These are phyloP conservation scores for Albifimbria verrucaria DNA, from an alignment of 2,329 filamentous ascomycete species.

Conservation along the genomic window DNA sequence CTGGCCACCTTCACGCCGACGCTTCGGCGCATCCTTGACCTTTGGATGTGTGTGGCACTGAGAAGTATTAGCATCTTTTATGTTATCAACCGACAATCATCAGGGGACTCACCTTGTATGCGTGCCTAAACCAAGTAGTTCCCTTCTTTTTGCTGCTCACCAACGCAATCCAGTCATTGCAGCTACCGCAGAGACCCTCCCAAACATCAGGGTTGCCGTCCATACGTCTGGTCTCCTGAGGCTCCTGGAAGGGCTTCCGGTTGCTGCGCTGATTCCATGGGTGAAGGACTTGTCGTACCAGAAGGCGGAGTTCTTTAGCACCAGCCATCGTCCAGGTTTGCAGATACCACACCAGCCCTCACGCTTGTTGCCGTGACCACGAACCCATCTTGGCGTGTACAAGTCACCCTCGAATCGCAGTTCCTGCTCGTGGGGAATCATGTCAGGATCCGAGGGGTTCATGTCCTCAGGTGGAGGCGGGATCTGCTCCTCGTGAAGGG, in stretches of 20 bases:
- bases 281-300: constrained; percentile 94
- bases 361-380: constrained; percentile 81
- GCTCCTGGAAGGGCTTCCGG: constrained; percentile 73
- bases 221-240: constrained; percentile 70
- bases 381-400: constrained; percentile 81
- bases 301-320: constrained; percentile 85
- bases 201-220: constrained; percentile 79
- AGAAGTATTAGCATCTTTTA: constrained; percentile 15
- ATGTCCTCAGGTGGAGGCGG: constrained; percentile 77
- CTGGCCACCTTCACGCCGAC: constrained; percentile 60
- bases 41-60: constrained; percentile 71
- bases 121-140: constrained; percentile 88
- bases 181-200: constrained; percentile 76
- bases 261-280: constrained; percentile 80
- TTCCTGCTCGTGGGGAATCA: constrained; percentile 75
- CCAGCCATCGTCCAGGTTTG: constrained; percentile 81
- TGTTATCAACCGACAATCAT: not conserved
- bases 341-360: constrained; percentile 90
- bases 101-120: constrained; percentile 67
- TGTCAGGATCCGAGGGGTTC: constrained; percentile 72
- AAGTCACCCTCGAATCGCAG: constrained; percentile 76
- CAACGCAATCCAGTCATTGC: constrained; percentile 76
- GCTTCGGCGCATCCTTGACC: constrained; percentile 67
- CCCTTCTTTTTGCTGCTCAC: constrained; percentile 88
- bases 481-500: constrained; percentile 69